phyloP scores from a whole-genome alignment of 2,329 filamentous ascomycete genomes.

The Penicillium crustosum region DNA sequence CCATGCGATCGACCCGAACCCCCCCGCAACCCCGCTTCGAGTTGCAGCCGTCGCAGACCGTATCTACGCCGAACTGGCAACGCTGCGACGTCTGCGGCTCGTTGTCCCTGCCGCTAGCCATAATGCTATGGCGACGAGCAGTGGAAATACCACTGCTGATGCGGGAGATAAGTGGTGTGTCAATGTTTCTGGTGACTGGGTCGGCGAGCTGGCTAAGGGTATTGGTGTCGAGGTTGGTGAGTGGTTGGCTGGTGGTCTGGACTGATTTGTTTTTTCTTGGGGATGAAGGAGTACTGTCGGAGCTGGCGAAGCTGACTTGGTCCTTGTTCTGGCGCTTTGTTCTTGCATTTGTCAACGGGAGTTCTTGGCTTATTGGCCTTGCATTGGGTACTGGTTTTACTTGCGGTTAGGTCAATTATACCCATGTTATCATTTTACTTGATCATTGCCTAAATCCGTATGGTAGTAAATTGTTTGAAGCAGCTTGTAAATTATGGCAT shows the following conservation, averaged over 20 bases:
- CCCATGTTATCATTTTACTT: neutral
- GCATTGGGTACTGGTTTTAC: neutral
- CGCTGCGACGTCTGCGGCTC: constrained; percentile 47
- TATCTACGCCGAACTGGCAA: constrained; percentile 48
- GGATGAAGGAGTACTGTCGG: neutral
- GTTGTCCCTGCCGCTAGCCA: constrained; percentile 45
- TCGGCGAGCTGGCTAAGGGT: constrained; percentile 46
- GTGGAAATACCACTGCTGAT: constrained; percentile 40
- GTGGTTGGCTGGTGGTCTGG: constrained; percentile 42
- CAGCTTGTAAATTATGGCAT: neutral
- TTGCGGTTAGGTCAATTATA: constrained; percentile 3
- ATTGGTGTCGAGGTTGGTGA: constrained; percentile 50
- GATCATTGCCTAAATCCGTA: neutral
- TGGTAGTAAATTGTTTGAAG: neutral
- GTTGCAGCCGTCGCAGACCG: constrained; percentile 42
- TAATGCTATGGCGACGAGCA: constrained; percentile 32
- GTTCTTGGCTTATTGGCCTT: neutral
- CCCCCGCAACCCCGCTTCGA: constrained; percentile 41
- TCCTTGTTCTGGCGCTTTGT: constrained; percentile 1
- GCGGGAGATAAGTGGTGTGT: constrained; percentile 50
- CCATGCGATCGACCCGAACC: constrained; percentile 49
- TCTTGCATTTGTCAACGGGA: constrained; percentile 6
- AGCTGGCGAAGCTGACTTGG: neutral
- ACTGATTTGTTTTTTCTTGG: constrained; percentile 20
- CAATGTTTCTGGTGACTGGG: constrained; percentile 49